phyloP scores from a whole-genome alignment of 2,329 filamentous ascomycete genomes.

The Cercospora sesami region DNA sequence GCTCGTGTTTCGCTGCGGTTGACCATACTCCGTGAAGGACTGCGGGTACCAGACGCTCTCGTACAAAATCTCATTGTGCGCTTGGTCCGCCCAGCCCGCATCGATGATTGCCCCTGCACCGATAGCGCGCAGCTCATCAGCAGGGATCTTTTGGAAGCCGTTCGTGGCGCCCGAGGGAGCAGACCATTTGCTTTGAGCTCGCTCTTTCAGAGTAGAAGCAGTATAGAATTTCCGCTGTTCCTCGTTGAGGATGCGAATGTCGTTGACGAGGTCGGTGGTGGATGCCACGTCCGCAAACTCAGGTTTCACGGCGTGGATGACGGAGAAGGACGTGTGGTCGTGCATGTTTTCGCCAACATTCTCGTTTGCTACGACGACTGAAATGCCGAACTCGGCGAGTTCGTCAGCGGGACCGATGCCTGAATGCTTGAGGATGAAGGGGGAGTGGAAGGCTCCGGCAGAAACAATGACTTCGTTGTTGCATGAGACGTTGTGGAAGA shows the following conservation, averaged over 20 bases:
- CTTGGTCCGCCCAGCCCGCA: conserved; percentile 15
- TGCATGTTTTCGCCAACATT: conserved; percentile 66
- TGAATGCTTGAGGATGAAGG: conserved; percentile 64
- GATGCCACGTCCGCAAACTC: conserved; percentile 19
- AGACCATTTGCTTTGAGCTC: conserved; percentile 23
- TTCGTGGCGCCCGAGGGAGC: conserved; percentile 24
- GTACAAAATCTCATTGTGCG: conserved; percentile 26
- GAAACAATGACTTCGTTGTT: conserved; percentile 49
- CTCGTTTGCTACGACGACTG: conserved; percentile 57
- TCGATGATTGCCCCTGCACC: conserved; percentile 21
- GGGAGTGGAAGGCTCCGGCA: conserved; percentile 61
- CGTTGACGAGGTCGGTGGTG: conserved; percentile 22
- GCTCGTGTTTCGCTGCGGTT: conserved; percentile 11
- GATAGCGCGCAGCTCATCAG: conserved; percentile 16
- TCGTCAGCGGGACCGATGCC: conserved; percentile 60
- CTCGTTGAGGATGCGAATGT: conserved; percentile 13
- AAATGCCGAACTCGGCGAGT: conserved; percentile 56
- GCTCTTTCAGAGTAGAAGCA: conserved; percentile 8
- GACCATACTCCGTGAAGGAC: conserved; percentile 16
- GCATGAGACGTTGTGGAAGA: conserved; percentile 27
- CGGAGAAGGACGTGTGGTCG: conserved; percentile 54
- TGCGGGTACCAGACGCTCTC: conserved; percentile 23
- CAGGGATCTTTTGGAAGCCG: conserved; percentile 23
- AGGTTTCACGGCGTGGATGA: conserved; percentile 32
- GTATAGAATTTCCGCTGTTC: conserved; percentile 22